Conservation (phyloP, 2,329 filamentous ascomycete genomes). For the Monosporascus sp. region DNA sequence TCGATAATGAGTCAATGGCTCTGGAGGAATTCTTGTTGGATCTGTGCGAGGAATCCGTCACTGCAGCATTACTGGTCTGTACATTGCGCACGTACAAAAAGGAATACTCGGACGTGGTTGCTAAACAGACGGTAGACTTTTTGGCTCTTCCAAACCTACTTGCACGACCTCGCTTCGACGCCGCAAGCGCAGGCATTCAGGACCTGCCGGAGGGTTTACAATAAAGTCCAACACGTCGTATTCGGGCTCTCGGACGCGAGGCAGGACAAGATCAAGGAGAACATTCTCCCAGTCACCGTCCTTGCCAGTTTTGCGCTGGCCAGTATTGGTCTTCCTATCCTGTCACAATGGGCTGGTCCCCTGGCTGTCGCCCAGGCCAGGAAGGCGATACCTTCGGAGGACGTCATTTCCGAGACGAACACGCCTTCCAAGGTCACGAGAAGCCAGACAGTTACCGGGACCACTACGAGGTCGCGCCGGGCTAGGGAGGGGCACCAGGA, state of each 20-base stretch:
- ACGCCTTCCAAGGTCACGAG: constrained; percentile 48
- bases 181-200: constrained; percentile 74
- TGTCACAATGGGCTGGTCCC: constrained; percentile 74
- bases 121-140: constrained; percentile 58
- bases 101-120: constrained; percentile 1
- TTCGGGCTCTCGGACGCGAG: constrained; percentile 70
- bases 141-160: constrained; percentile 85
- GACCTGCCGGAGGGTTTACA: constrained; percentile 78
- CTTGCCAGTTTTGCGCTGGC: constrained; percentile 76
- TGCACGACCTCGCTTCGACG: constrained; percentile 71
- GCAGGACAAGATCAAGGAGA: constrained; percentile 74
- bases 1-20: constrained; percentile 89
- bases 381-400: constrained; percentile 60
- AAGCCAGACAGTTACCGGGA: constrained; percentile 60
- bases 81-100: too few species aligned
- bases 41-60: constrained; percentile 81
- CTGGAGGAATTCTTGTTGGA: constrained; percentile 83
- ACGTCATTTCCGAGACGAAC: constrained; percentile 55
- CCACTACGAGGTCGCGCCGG: constrained; percentile 45
- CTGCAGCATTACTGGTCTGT: constrained; percentile 72
- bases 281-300: constrained; percentile 72
- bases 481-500: constrained; percentile 40
- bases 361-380: constrained; percentile 76
- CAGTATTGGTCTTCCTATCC: constrained; percentile 66
- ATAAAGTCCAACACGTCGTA: constrained; percentile 83